Evolutionary conservation across 2,329 filamentous ascomycete species (phyloP).

Genomic region (Acrocalymma vagum): DNA sequence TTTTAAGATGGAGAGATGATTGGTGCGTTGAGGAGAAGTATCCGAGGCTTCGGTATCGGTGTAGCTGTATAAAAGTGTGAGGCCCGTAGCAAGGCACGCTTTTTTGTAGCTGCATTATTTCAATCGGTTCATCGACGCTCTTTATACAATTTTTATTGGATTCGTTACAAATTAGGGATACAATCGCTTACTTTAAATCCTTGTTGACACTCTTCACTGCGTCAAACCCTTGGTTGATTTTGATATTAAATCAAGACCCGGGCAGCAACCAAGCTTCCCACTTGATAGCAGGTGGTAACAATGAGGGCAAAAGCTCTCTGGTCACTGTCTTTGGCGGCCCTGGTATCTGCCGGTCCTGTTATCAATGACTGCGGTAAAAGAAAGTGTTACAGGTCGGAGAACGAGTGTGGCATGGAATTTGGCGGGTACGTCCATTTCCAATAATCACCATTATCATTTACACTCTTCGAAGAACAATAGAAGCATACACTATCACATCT

Average conservation of each 20-base stretch:
- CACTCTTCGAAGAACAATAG: no score
- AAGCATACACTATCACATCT: no score
- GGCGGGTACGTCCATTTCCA: conserved; percentile 24
- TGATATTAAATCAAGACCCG: not conserved
- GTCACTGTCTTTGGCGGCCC: conserved; percentile 3
- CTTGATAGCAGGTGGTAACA: not conserved
- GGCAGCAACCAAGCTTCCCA: not conserved
- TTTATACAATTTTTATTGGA: not conserved
- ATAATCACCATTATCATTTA: no score
- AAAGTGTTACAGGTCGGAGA: conserved; percentile 26
- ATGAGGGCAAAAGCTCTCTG: conserved; percentile 17
- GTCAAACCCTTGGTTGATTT: not conserved
- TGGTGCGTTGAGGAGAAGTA: no score
- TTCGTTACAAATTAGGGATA: not conserved
- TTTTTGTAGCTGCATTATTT: not conserved
- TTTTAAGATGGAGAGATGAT: no score
- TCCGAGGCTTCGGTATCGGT: no score
- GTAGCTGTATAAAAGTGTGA: no score
- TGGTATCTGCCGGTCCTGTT: conserved; percentile 18
- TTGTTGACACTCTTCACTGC: not conserved
- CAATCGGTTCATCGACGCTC: not conserved
- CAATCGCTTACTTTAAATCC: not conserved
- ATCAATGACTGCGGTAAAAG: conserved; percentile 23
- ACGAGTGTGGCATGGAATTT: conserved; percentile 27
- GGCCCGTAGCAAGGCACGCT: no score